Evolutionary conservation across 2,329 filamentous ascomycete genomes (phyloP), one percentile per base, ranked within the genome.

Genomic region (Calonectria fujianensis): DNA sequence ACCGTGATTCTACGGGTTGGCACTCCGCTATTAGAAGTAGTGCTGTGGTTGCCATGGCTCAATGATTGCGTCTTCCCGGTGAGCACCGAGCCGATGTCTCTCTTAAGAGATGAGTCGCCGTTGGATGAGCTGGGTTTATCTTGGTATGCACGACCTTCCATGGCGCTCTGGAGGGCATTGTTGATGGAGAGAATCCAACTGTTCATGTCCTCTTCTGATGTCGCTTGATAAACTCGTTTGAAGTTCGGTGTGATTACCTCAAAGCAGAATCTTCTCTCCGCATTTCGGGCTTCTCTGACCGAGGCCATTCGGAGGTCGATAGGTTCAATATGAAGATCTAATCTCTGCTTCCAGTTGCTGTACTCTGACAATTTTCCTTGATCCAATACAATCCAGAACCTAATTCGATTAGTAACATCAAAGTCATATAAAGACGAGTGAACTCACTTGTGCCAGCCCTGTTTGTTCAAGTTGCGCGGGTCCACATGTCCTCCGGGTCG

Each of bases 351-450:
- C 97, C 97, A 99, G 84, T 99, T 98, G 83, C 96, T 98, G 85
- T 99, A 99, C 83, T 99, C 97, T 1, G 96, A 98, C 20, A 99
- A 90, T 83, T 97, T 98, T 31, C 97, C 97, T 85, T 98, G 96
- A 83, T 98, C 97, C 57, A 99, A 89, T 2, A 99, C 97, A 77
- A 99, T 97, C 97, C 97, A 99, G 86, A 98, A 99, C 83, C 96
- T 97, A 80, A n/a, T 20, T 37, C 64, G 29, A 63, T 81, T 72
- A 82, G 80, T 48, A 54, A 31, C 54, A 45, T 41, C 37, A 16
- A n/a, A 29, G 13, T 27, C 41, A 13, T 29, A 24, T 41, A 48
- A 11, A 68, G 20, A 32, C 6, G 14, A n/a, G 10, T 13, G 20
- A 65, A 90, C 94, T 87, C 88, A 98, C 95, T 99, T 99, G 85